Evolutionary conservation across 2,329 filamentous ascomycete genomes (phyloP).

Genomic region (Paecilomyces sp.): DNA sequence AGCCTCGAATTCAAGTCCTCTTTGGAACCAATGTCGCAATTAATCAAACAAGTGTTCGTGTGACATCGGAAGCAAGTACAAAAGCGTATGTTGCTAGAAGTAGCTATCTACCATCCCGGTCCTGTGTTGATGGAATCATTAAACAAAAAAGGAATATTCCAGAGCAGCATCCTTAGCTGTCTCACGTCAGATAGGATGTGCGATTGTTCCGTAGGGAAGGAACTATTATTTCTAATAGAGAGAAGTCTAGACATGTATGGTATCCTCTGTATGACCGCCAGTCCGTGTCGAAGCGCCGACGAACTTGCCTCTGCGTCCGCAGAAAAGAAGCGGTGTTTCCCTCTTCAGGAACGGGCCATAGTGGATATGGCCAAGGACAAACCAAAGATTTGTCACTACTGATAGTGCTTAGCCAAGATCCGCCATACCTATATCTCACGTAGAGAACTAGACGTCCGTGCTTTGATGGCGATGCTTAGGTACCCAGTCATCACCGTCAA

Average conservation of each 20-base stretch:
- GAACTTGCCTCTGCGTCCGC: background rate
- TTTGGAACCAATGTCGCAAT: too few species aligned
- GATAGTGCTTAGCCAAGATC: background rate
- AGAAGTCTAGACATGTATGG: background rate
- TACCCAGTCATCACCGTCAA: background rate
- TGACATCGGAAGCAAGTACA: background rate
- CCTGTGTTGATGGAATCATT: background rate
- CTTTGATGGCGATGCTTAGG: background rate
- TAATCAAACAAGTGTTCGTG: background rate
- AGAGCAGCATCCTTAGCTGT: background rate
- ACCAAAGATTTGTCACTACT: background rate
- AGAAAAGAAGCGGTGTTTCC: background rate
- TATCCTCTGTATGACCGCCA: background rate
- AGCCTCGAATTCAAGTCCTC: background rate
- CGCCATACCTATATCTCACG: background rate
- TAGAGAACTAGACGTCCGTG: background rate
- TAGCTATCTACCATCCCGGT: background rate
- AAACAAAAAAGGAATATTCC: background rate
- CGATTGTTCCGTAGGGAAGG: background rate
- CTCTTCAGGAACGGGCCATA: background rate
- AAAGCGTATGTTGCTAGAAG: background rate
- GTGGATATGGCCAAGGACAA: background rate
- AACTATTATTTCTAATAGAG: background rate
- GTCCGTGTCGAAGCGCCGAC: background rate
- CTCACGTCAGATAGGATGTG: background rate